Base-by-base conservation (phyloP, 495 filamentous ascomycete species). In the Platismatia glauca region DNA sequence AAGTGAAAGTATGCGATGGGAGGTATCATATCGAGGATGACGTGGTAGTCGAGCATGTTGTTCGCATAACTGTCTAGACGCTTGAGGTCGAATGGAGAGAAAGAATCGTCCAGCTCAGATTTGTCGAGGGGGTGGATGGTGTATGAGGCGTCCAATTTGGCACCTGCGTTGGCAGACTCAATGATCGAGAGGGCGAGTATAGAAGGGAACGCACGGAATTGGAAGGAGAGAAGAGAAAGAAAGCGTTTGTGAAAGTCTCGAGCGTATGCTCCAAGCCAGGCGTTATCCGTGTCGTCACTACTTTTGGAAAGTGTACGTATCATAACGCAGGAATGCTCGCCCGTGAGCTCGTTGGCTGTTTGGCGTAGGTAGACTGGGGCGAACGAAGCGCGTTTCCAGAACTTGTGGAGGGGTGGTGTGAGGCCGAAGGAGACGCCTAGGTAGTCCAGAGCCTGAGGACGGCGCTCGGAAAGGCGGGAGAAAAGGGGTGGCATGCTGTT, bases 271-370 rank as follows among this genome's bases (percentile, higher is more conserved):
- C 88, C 89, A 16, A 96, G 80, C 94, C 95, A 97, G 67, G 78
- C 80, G 53, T 77, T 79, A 66, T 96, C 90, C 16, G 76, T 81
- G 53, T 79, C 82, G 53, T 77, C 78, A 64, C 95, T 90, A 15
- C 75, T 82, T 52, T 79, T 81, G 31, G 77, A 76, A 38, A 91
- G 77, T 7, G 89, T 86, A 58, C 89, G 85, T 38, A 99, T 81
- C 95, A 99, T 99, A 39, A 99, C 92, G 72, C 91, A 96, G 0
- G 93, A 92, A 69, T 99, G 93, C 76, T 99, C 95, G 64, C 95
- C 95, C 0, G 94, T 99, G 33, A 99, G 81, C 55, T 97, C 90
- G 70, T 97, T 97, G 8, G 95, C 78, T 5, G 95, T 99, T 79
- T 99, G 95, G 55, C 95, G 86, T 50, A 98, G 80, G 70, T 98